phyloP scores from a whole-genome alignment of 306 rosid species.

The Ziziphus jujuba region DNA sequence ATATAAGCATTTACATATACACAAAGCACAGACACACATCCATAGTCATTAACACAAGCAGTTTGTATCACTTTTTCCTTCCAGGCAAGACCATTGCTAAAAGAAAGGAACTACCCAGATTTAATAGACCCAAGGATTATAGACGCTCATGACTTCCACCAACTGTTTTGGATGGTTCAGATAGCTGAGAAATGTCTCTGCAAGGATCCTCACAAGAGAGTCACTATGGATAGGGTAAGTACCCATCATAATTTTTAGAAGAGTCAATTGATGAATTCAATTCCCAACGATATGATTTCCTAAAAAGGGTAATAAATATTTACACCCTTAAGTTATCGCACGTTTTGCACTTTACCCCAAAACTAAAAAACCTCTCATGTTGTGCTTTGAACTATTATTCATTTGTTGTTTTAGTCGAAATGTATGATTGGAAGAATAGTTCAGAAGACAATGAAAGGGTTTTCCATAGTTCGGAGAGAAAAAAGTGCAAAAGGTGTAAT shows the following conservation, averaged over 20 bases:
- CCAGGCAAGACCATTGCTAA: slow-evolving; percentile 71
- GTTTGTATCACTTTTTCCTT: neutral
- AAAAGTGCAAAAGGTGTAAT: too few species aligned
- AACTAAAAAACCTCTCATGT: too few species aligned
- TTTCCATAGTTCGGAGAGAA: too few species aligned
- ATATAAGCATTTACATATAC: neutral
- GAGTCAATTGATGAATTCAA: neutral
- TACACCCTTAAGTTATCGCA: too few species aligned
- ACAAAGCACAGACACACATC: too few species aligned
- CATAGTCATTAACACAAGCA: neutral
- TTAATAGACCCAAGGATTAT: slow-evolving; percentile 62
- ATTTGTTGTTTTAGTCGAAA: too few species aligned
- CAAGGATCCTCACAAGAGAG: slow-evolving; percentile 68
- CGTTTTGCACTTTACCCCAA: neutral
- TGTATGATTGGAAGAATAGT: too few species aligned
- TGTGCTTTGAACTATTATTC: too few species aligned
- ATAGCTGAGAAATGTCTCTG: slow-evolving; percentile 74
- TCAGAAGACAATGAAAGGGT: too few species aligned
- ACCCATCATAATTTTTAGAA: too few species aligned
- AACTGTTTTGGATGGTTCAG: slow-evolving; percentile 82
- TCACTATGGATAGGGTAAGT: slow-evolving; percentile 59
- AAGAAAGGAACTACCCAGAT: slow-evolving; percentile 77
- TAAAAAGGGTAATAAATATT: too few species aligned
- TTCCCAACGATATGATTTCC: neutral
- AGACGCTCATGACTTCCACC: slow-evolving; percentile 54